Evolutionary conservation across 129 eudicot genomes (phyloP).

Genomic region (Deinandra increscens): DNA sequence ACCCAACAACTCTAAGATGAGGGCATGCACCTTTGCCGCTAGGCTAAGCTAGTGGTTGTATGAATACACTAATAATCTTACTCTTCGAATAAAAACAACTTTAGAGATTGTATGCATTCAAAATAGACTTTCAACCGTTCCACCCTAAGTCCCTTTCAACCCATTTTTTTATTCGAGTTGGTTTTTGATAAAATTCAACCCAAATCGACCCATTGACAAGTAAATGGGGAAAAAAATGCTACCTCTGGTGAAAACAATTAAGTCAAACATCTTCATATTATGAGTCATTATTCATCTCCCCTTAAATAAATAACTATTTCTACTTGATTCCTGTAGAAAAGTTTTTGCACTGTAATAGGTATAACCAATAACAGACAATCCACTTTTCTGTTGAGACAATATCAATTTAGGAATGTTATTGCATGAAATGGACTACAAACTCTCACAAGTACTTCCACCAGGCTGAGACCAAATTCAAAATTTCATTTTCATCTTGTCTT

Average conservation of each 20-base stretch:
- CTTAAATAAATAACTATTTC: neutral
- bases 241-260: neutral
- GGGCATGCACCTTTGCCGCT: too few relatives aligned
- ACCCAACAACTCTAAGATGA: too few relatives aligned
- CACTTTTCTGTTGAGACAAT: neutral
- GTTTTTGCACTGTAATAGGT: neutral
- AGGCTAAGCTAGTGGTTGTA: too few relatives aligned
- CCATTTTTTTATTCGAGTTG: neutral
- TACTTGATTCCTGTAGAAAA: neutral
- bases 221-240: neutral
- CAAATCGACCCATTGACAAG: neutral
- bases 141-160: neutral
- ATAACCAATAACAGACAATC: neutral
- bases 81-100: neutral
- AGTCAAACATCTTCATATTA: neutral
- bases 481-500: neutral
- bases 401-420: neutral
- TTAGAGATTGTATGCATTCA: neutral
- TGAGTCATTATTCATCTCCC: neutral
- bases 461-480: neutral
- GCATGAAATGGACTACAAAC: conserved; percentile 1
- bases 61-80: neutral
- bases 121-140: neutral
- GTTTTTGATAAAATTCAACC: neutral
- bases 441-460: neutral